Evolutionary conservation across 164 flowering plant species (phyloP).

Genomic region (Brasenia schreberi): DNA sequence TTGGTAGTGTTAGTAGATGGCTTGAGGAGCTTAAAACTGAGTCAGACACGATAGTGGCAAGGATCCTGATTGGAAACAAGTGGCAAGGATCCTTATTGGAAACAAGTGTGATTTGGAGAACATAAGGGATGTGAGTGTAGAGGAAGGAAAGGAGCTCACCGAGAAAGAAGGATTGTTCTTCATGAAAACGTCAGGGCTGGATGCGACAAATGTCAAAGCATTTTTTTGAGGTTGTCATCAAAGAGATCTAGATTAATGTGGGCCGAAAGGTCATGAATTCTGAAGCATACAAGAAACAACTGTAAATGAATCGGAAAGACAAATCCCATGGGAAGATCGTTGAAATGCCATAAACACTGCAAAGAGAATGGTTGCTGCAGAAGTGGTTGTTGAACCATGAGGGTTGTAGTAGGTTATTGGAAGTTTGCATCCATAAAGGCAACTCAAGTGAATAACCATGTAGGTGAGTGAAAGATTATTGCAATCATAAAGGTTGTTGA

Average conservation of each 20-base stretch:
- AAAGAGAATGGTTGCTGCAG: too few species aligned
- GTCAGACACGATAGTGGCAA: constrained; percentile 34
- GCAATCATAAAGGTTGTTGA: too few species aligned
- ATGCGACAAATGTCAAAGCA: constrained; percentile 22
- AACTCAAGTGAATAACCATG: too few species aligned
- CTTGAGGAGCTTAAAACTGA: too few species aligned
- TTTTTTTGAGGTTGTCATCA: constrained; percentile 25
- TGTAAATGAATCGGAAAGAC: constrained; percentile 21
- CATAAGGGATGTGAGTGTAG: constrained; percentile 30
- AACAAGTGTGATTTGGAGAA: constrained; percentile 30
- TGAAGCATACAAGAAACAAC: constrained; percentile 20
- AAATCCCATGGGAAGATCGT: too few species aligned
- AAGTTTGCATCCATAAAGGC: too few species aligned
- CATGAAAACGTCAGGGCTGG: constrained; percentile 27
- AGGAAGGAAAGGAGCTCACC: constrained; percentile 31
- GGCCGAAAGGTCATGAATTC: constrained; percentile 28
- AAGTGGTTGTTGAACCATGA: too few species aligned
- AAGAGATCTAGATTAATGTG: constrained; percentile 22
- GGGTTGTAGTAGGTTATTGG: too few species aligned
- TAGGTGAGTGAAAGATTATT: too few species aligned
- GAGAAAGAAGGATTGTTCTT: constrained; percentile 34
- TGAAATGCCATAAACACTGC: too few species aligned
- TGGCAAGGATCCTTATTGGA: constrained; percentile 31
- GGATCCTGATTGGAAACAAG: too few species aligned
- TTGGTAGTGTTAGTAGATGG: too few species aligned